Evolutionary conservation across 306 rosid genomes (phyloP).

Genomic region (Cercis canadensis): DNA sequence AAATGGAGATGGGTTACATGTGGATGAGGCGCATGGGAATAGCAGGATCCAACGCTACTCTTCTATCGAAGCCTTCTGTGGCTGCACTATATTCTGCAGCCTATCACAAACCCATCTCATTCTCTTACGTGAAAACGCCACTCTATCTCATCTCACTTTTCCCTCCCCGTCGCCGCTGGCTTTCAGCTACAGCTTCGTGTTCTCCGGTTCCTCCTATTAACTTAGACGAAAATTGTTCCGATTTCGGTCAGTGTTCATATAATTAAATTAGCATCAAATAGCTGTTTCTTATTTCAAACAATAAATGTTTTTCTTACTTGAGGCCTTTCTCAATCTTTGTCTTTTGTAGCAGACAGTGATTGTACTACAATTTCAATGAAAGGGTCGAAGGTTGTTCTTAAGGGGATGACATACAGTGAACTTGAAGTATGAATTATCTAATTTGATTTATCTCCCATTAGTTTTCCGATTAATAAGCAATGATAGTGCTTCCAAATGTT

Average conservation of each 20-base stretch:
- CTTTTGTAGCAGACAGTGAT: conserved; percentile 36
- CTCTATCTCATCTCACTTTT: conserved; percentile 34
- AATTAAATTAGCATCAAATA: neutral
- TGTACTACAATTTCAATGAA: conserved; percentile 28
- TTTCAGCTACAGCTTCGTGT: conserved; percentile 46
- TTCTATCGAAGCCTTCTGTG: conserved; percentile 36
- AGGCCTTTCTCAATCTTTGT: neutral
- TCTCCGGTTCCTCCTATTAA: conserved; percentile 38
- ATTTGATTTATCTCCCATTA: neutral
- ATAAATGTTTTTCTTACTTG: neutral
- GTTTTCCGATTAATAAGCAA: neutral
- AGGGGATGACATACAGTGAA: conserved; percentile 80
- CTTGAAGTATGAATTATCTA: conserved; percentile 55
- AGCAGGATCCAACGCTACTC: conserved; percentile 34
- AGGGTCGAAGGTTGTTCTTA: conserved; percentile 64
- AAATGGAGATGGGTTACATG: no score
- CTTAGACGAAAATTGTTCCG: conserved; percentile 32
- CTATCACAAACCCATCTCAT: conserved; percentile 31
- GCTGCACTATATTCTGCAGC: conserved; percentile 29
- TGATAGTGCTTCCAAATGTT: no score
- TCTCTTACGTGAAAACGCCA: conserved; percentile 39
- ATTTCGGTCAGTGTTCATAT: conserved; percentile 43
- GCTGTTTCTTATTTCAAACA: neutral
- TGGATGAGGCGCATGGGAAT: conserved; percentile 63
- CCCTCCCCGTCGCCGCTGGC: conserved; percentile 44